Evolutionary conservation across 495 filamentous ascomycete genomes (phyloP), one percentile per base, ranked within the genome.

Genomic region (Tuber calosporum): DNA sequence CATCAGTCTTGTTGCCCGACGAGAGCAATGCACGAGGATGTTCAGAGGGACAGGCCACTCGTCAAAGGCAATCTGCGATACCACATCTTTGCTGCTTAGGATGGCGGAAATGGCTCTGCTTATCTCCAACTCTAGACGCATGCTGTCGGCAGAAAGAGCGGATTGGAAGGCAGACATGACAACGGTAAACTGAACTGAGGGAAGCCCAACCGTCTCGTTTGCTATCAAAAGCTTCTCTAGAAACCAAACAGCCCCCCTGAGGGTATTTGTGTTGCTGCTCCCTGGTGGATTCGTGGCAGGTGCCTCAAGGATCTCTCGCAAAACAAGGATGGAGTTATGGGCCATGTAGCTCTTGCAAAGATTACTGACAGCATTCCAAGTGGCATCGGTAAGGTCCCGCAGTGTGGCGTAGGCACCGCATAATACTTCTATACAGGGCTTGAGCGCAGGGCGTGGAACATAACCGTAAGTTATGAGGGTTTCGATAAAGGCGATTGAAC

Each of bases 361-460:
- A 80, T 91, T 93, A 79, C 87, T 86, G 45, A 95, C 87, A 26
- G 90, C 89, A 68, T 89, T 87, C 86, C 93, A 96, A 8, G 92
- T 89, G 36, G 88, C 87, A 45, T 91, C 89, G 70, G 88, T 87
- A 26, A 94, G 85, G 69, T 85, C 85, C 42, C 86, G 87, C 30
- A 96, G 87, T 30, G 92, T 88, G 69, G 90, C 89, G 81, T 93
- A 90, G 38, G 94, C 92, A 72, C 89, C 90, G 82, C 92, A 94
- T 69, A 97, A 85, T 22, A 95, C 87, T 79, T 92, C 89, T 34
- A 97, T 83, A 78, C 92, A 92, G 71, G 86, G 85, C 76, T 86
- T 84, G 34, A 97, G 86, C 75, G 88, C 89, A 73, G 83, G 81
- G 66, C 85, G 87, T 9, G 93, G 93, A 26, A 97, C 88, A 77